Evolutionary conservation across 345 rosid genomes (phyloP).

Genomic region (Camelina neglecta): DNA sequence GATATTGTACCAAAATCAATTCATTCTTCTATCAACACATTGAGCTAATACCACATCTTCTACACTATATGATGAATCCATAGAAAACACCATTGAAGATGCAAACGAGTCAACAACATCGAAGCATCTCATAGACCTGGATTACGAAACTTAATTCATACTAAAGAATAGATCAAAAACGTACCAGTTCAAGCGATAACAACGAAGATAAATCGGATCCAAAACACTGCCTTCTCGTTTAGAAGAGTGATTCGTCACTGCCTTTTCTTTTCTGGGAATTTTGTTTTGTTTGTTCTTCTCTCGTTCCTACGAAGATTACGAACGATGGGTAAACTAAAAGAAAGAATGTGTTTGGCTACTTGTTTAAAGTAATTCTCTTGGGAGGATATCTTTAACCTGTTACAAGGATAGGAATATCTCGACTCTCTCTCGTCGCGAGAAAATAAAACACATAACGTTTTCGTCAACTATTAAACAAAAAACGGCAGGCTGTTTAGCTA

Average conservation of each 20-base stretch:
- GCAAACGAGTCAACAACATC: conserved; percentile 29
- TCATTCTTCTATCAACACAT: neutral
- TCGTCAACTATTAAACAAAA: neutral
- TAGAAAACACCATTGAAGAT: conserved; percentile 7
- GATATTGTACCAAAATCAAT: neutral
- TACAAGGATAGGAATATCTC: neutral
- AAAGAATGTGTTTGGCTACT: conserved; percentile 24
- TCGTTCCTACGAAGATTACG: too few relatives aligned
- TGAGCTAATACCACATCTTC: neutral
- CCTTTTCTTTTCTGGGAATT: conserved; percentile 16
- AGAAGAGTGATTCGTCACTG: conserved; percentile 23
- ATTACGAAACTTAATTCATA: neutral
- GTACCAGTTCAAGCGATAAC: conserved; percentile 32
- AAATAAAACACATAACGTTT: conserved; percentile 3
- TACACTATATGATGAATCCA: neutral
- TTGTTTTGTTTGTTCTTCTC: neutral
- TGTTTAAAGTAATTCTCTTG: neutral
- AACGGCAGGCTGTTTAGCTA: conserved; percentile 31
- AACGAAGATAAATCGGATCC: conserved; percentile 5
- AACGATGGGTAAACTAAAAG: neutral
- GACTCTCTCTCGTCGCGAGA: neutral
- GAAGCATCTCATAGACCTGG: conserved; percentile 11
- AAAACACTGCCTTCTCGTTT: neutral
- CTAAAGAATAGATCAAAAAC: conserved; percentile 6
- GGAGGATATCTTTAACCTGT: neutral